Base-by-base conservation (phyloP, 352 stramenopile genomes). In the Peronosclerospora sorghi region DNA sequence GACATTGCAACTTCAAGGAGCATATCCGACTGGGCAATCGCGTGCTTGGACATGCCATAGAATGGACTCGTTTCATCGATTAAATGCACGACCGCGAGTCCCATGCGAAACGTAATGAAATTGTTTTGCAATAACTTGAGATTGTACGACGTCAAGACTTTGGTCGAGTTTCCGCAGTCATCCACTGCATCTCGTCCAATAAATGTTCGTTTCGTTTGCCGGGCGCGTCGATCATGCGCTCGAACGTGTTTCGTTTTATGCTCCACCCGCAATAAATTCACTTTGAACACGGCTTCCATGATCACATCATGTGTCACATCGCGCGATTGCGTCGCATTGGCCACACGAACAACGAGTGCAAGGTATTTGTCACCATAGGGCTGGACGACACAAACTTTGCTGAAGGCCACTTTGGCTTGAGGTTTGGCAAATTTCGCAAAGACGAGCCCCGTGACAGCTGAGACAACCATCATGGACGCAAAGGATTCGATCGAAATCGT, bases 91-190 rank as follows among this genome's bases (percentile, higher is more conserved):
- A 86, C 69, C 2, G 77, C 75, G 14, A 91, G 56, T 27, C 73
- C 75, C 70, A 91, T 86, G 19, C 78, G 78, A 41, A 91, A 88
- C 26, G 77, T 87, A 45, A 91, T 86, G 28, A 88, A 91, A 30
- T 87, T 87, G 53, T 83, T 80, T 28, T 88, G 78, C 45, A 83
- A 27, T 18, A 91, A 51, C 41, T 80, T 75, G 40, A 91, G 64
- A 18, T 86, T 82, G 56, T 88, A 86, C 39, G 73, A 86, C 20
- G 70, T 73, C 0, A 88, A 46, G 26, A 76, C 58, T 45, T 79
- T 72, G 23, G 52, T 61, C 10, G 62, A 61, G 14, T 50, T 63
- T 8, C 48, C 39, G 12, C 23, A n/a, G 4, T 57, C 51, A 6
- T 65, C 34, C 9, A 59, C 43, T 13, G 29, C 41, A 39, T 63